Conservation (phyloP, 768 basidiomycete genomes). For the Pilatotrama ljubarskyi region DNA sequence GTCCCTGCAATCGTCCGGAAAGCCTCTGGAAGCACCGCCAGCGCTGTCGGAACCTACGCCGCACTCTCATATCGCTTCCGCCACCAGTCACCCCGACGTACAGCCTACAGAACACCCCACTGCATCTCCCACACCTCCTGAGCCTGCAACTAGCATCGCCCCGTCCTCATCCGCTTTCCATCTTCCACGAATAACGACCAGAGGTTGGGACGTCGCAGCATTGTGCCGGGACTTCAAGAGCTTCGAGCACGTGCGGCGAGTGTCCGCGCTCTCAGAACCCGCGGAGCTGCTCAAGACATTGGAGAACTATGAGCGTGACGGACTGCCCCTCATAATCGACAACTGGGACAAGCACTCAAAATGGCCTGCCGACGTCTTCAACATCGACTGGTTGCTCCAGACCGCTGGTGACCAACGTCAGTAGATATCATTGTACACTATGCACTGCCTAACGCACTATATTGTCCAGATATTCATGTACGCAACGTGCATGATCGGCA, state of each 20-base stretch:
- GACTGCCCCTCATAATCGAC: conserved; percentile 64
- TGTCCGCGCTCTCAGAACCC: conserved; percentile 34
- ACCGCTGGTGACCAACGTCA: conserved; percentile 29
- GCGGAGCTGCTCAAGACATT: conserved; percentile 38
- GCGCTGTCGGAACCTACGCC: neutral
- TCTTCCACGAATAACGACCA: conserved; percentile 33
- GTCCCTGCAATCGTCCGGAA: neutral
- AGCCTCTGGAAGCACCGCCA: neutral
- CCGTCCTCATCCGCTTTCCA: neutral
- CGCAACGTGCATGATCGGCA: conserved; percentile 62
- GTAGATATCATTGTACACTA: conserved; percentile 28
- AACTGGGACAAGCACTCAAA: conserved; percentile 52
- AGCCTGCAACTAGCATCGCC: neutral
- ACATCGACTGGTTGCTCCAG: conserved; percentile 50
- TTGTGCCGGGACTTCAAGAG: conserved; percentile 41
- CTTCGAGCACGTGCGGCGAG: conserved; percentile 45
- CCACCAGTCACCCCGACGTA: neutral
- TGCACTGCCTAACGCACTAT: neutral
- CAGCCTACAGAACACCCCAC: neutral
- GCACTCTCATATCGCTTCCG: neutral
- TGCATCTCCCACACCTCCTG: neutral
- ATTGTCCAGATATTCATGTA: conserved; percentile 51
- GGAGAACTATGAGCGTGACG: conserved; percentile 46
- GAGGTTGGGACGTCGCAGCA: conserved; percentile 50
- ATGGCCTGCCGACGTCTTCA: conserved; percentile 62